phyloP scores from a whole-genome alignment of 2,329 filamentous ascomycete genomes.

The Ustilaginoidea virens region DNA sequence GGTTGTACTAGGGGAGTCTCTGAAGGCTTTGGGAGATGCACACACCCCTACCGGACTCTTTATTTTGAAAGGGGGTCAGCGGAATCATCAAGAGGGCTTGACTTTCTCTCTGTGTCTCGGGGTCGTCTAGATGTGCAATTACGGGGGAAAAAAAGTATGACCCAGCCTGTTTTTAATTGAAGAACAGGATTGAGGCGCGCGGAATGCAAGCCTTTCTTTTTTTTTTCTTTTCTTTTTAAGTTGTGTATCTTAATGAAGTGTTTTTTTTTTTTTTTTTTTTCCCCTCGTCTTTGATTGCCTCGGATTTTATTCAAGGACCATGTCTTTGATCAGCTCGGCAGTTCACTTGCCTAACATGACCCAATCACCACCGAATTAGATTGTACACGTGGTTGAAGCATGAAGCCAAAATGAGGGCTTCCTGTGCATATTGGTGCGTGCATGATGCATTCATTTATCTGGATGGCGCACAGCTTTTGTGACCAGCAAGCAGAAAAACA shows the following conservation, averaged over 20 bases:
- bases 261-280: not conserved
- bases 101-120: slow-evolving; percentile 1
- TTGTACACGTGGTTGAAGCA: too few species aligned
- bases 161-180: slow-evolving; percentile 1
- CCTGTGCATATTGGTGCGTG: too few species aligned
- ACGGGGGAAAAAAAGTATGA: slow-evolving; percentile 1
- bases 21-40: not conserved
- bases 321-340: not conserved
- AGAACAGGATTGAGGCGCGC: slow-evolving; percentile 2
- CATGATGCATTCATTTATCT: too few species aligned
- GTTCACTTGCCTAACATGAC: too few species aligned
- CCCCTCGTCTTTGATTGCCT: not conserved
- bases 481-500: too few species aligned
- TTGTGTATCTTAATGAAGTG: not conserved
- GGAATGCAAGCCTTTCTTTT: slow-evolving; percentile 5
- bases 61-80: not conserved
- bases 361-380: slow-evolving; percentile 17
- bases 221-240: slow-evolving; percentile 5
- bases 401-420: too few species aligned
- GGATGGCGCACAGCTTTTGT: too few species aligned
- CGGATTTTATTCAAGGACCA: not conserved
- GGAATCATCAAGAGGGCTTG: not conserved
- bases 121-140: slow-evolving; percentile 2
- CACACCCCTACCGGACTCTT: too few species aligned
- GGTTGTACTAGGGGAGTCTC: slow-evolving; percentile 5